Base-by-base conservation (phyloP, 129 eudicot genomes). In the Rutidosis leptorrhynchoides region DNA sequence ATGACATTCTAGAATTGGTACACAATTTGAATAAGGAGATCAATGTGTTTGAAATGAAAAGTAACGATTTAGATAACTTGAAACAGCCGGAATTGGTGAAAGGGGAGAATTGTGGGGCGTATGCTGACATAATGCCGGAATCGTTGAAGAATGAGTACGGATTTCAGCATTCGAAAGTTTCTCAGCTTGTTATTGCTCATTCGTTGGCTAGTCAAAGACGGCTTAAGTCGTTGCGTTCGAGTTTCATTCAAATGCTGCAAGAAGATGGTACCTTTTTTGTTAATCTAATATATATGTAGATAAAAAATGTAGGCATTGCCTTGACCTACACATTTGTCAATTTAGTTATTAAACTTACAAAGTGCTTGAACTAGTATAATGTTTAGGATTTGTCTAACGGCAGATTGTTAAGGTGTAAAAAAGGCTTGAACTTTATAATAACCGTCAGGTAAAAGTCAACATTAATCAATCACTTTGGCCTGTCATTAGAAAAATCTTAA, bases 41-140 rank as follows among this genome's bases (percentile, higher is more conserved):
- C 40, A 77, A 83, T n/a, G 70, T 57, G 25, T 57, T 25, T 8
- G 62, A 65, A 48, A 62, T 7, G 71, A 62, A 40, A 48, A 19
- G 23, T 48, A 65, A 23, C 67, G 37, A 33, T 29, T 52, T 19
- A 24, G 37, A 33, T 69, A 28, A 70, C 55, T 29, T 21, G n/a
- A 77, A 82, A 76, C 70, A 51, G 70, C 74, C 61, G 12, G 81
- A 75, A 51, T 6, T 66, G 45, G 73, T 83, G 12, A 74, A 82
- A 67, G 95, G 89, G 83, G 82, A 75, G 79, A 77, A 76, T 51
- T 52, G 83, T 48, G 64, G 72, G 7, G 79, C 83, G 0, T 78
- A 83, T 78, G 95, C 91, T 0, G 0, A 92, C 84, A n/a, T n/a
- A 37, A 88, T 88, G 19, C 82, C 96, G 6, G 65, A 72, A 60